A percentile compares a stretch with the other conserved stretches of the same genome.
Conservation (phyloP, 2,329 filamentous ascomycete genomes). For the Calonectria pseudoreteaudii region DNA sequence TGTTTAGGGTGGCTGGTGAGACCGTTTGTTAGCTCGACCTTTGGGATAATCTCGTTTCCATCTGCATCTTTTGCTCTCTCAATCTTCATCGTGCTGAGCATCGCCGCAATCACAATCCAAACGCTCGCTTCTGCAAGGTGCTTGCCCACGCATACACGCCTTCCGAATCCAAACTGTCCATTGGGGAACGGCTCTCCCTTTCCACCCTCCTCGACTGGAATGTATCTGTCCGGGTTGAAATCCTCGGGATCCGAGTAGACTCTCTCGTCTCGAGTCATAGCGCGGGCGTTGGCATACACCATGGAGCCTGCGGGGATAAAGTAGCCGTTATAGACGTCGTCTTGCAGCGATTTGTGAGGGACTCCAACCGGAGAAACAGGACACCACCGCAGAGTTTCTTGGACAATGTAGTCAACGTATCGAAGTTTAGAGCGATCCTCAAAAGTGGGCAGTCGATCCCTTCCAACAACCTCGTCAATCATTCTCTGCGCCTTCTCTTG, state of each 20-base stretch:
- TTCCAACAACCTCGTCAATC: conserved; percentile 56
- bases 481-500: conserved; percentile 52
- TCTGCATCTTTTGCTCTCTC: conserved; percentile 11
- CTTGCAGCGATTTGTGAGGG: conserved; percentile 15
- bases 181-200: conserved; percentile 21
- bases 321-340: conserved; percentile 22
- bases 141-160: conserved; percentile 18
- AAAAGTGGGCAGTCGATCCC: conserved; percentile 53
- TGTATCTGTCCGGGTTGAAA: conserved; percentile 23
- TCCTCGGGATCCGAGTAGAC: conserved; percentile 10
- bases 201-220: conserved; percentile 12
- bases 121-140: conserved; percentile 19
- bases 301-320: conserved; percentile 22
- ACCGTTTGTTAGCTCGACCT: conserved; percentile 20
- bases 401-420: conserved; percentile 23
- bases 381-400: conserved; percentile 22
- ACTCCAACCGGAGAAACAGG: conserved; percentile 26
- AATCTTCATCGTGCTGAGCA: conserved; percentile 23
- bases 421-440: conserved; percentile 46
- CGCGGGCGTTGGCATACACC: conserved; percentile 23
- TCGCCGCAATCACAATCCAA: conserved; percentile 18
- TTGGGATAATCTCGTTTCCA: conserved; percentile 16
- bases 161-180: conserved; percentile 23
- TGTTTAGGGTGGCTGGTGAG: conserved; percentile 20
- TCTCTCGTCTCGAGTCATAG: conserved; percentile 14